Conservation (phyloP, 202 grass and related monocot genomes). For the Schoenoplectus tabernaemontani region DNA sequence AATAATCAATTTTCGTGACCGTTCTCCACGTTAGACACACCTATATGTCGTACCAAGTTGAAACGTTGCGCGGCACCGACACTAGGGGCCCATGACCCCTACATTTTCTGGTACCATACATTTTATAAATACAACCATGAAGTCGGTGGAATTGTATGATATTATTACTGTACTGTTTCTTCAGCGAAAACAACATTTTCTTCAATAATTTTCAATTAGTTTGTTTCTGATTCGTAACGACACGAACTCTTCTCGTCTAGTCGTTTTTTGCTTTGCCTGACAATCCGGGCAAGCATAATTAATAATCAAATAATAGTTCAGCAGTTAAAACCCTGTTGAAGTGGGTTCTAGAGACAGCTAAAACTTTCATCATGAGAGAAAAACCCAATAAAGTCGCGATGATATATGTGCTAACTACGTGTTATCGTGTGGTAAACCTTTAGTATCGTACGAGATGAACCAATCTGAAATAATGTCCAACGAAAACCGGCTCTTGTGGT, state of each 20-base stretch:
- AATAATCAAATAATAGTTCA: no score
- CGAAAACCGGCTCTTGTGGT: neutral
- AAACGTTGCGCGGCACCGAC: neutral
- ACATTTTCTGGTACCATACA: neutral
- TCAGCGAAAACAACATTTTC: neutral
- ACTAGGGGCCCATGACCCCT: neutral
- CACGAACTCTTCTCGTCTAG: conserved; percentile 1
- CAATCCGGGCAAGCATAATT: neutral
- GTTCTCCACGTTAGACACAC: no score
- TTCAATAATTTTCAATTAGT: neutral
- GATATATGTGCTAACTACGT: neutral
- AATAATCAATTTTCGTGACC: no score
- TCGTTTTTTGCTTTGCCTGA: conserved; percentile 9
- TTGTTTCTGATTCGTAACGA: neutral
- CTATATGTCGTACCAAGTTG: neutral
- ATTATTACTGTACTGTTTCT: neutral
- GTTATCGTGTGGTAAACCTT: neutral
- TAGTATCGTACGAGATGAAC: neutral
- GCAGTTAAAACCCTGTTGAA: neutral
- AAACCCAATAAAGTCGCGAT: neutral
- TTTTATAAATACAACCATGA: neutral
- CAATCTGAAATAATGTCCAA: neutral
- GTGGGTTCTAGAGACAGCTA: neutral
- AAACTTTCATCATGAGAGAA: neutral
- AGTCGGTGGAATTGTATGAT: neutral